These are phyloP conservation scores for Licmophora abbreviata DNA, from an alignment of 108 stramenopile species.

Conservation along the genomic window DNA sequence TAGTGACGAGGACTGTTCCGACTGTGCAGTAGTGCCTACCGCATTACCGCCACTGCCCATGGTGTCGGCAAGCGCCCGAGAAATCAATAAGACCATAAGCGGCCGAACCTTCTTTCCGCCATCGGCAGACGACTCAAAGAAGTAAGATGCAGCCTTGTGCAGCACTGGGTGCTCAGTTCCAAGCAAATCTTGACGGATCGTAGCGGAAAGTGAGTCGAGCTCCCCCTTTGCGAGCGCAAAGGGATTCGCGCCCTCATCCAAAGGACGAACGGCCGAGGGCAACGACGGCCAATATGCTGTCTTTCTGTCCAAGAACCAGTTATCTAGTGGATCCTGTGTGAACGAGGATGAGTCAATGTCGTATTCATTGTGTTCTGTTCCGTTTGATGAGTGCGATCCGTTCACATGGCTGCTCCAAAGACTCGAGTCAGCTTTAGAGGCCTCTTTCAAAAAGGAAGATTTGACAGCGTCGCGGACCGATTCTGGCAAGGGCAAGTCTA, in stretches of 20 bases:
- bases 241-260: slow-evolving; percentile 52
- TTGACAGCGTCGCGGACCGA: slow-evolving; percentile 62
- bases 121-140: slow-evolving; percentile 60
- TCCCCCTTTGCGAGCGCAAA: slow-evolving; percentile 53
- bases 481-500: slow-evolving; percentile 15
- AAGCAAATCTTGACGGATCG: slow-evolving; percentile 71
- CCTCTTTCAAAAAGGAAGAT: slow-evolving; percentile 61
- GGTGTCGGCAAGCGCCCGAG: slow-evolving; percentile 55
- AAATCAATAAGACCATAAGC: slow-evolving; percentile 79
- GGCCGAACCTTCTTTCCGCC: slow-evolving; percentile 80
- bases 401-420: slow-evolving; percentile 37
- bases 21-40: too few species aligned
- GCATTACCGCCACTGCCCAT: slow-evolving; percentile 5
- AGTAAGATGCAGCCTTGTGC: slow-evolving; percentile 74
- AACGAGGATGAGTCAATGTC: slow-evolving; percentile 34
- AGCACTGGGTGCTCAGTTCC: slow-evolving; percentile 81
- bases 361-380: slow-evolving; percentile 10
- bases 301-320: slow-evolving; percentile 44
- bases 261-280: slow-evolving; percentile 34
- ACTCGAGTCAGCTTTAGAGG: slow-evolving; percentile 47
- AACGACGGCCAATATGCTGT: slow-evolving; percentile 38
- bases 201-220: slow-evolving; percentile 55
- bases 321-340: slow-evolving; percentile 62
- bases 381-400: slow-evolving; percentile 12
- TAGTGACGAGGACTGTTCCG: slow-evolving; percentile 26